Percentiles rank a stretch among this genome's conserved stretches.
phyloP scores from a whole-genome alignment of 2,329 filamentous ascomycete genomes.

The Cladosporium cucumerinum region DNA sequence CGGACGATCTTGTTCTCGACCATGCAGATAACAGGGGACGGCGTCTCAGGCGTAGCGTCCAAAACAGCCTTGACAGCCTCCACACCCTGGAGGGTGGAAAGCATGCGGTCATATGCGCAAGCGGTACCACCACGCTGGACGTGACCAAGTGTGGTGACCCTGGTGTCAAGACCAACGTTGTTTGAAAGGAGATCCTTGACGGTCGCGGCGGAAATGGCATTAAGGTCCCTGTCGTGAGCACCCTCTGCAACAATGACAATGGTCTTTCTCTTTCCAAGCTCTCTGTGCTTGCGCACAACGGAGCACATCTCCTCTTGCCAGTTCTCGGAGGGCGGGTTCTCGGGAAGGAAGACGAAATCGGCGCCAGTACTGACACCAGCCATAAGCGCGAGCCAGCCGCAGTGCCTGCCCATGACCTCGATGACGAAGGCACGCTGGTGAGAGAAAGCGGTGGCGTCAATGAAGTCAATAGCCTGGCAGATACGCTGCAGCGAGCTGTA shows the following conservation, averaged over 20 bases:
- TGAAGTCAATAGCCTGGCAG: conserved; percentile 93
- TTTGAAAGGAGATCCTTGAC: conserved; percentile 86
- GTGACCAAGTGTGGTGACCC: conserved; percentile 92
- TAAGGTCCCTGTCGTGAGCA: conserved; percentile 78
- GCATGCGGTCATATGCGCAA: conserved; percentile 90
- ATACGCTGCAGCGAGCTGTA: conserved; percentile 92
- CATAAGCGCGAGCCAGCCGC: conserved; percentile 96
- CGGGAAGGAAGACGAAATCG: conserved; percentile 95
- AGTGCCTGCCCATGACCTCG: conserved; percentile 97
- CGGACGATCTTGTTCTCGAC: conserved; percentile 97
- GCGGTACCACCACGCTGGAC: conserved; percentile 94
- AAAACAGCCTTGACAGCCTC: conserved; percentile 91
- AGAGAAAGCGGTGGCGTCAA: conserved; percentile 90
- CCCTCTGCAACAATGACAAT: conserved; percentile 98
- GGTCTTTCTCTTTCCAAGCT: conserved; percentile 89
- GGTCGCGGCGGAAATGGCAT: conserved; percentile 74
- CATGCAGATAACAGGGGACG: conserved; percentile 92
- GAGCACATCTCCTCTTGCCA: conserved; percentile 87
- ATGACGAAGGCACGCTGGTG: conserved; percentile 96
- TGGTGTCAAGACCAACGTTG: conserved; percentile 79
- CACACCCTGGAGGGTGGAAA: conserved; percentile 88
- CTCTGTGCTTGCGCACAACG: conserved; percentile 75
- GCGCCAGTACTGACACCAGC: conserved; percentile 91
- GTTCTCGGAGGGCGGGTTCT: conserved; percentile 80
- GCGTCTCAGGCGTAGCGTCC: conserved; percentile 81